These are phyloP conservation scores for Starmera dryadoides DNA, from an alignment of 805 yeast genomes.

Conservation along the genomic window DNA sequence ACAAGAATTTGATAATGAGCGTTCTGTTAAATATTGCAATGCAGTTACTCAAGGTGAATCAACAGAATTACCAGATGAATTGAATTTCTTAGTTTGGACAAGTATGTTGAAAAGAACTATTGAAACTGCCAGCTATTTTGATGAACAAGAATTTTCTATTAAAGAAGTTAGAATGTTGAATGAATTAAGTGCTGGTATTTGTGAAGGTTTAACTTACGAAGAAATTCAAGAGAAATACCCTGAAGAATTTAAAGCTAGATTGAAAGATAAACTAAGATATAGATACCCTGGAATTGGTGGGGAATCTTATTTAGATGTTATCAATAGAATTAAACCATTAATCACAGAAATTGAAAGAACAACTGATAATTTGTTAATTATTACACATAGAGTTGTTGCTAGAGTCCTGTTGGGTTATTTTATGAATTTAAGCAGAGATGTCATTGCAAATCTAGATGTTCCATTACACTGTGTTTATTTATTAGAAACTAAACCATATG, in stretches of 20 bases:
- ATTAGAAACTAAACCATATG: conserved; percentile 90
- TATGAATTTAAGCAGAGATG: conserved; percentile 69
- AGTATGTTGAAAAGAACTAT: conserved; percentile 76
- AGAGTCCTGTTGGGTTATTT: conserved; percentile 84
- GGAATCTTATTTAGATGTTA: conserved; percentile 89
- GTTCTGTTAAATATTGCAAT: conserved; percentile 44
- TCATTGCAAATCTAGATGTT: conserved; percentile 85
- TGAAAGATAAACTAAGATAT: conserved; percentile 72
- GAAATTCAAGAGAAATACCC: conserved; percentile 73
- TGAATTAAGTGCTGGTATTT: conserved; percentile 89
- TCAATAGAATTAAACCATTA: conserved; percentile 80
- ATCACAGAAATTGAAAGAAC: conserved; percentile 92
- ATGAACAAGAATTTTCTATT: conserved; percentile 65
- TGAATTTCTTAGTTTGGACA: conserved; percentile 86
- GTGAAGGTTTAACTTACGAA: conserved; percentile 88
- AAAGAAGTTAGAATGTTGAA: conserved; percentile 91
- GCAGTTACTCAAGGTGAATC: conserved; percentile 24
- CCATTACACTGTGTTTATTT: conserved; percentile 89
- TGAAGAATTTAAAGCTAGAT: conserved; percentile 69
- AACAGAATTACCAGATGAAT: conserved; percentile 46
- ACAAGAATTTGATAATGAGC: conserved; percentile 56
- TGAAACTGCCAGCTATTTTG: conserved; percentile 71
- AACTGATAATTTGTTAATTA: conserved; percentile 73
- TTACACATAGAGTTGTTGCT: conserved; percentile 88
- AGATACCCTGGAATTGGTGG: conserved; percentile 98